Base-by-base conservation (phyloP, 768 basidiomycete species). In the Leucocoprinus sp. region DNA sequence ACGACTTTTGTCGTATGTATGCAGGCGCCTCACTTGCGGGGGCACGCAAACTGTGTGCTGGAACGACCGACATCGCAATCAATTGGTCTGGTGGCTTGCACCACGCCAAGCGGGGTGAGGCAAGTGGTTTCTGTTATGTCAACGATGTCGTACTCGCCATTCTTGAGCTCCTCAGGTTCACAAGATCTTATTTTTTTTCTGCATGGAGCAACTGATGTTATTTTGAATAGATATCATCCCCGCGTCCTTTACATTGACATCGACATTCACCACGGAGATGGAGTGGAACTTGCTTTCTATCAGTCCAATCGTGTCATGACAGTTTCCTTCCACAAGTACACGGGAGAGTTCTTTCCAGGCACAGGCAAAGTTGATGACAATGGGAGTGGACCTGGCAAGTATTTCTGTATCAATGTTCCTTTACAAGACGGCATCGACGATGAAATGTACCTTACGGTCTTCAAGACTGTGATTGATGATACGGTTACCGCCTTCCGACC, bases 21-120 rank as follows among this genome's bases (percentile, higher is more conserved):
- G 77, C 95, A 1, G 96, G 96, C 0, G 93, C 77, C 0, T 93
- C 90, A 1, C 69, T 99, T 15, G 89, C 91, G 14, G 96, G 87
- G 1, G 93, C 93, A 8, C 70, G 92, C 15, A 93, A 92, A 61
- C 71, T 98, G 2, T 81, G 79, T 42, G 74, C 84, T 2, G 91
- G 90, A 1, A 70, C 82, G 2, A 91, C 93, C 14, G 96, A 99
- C 64, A 97, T 95, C 34, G 96, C 96, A 0, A 91, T 99, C 55
- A 98, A 97, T 58, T 99, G 96, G 96, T 93, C 93, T 17, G 96
- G 96, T 0, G 96, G 96, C 0, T 73, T 99, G 15, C 96, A 99
- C 64, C 96, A 99, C 56, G 96, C 95, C 2, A 98, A 98, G 68
- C 85, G 93, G 51, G 88, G 90, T 0, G 95, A 98, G 66, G 93